Base-by-base conservation (phyloP, 495 filamentous ascomycete genomes). In the Penicillium turbatum region DNA sequence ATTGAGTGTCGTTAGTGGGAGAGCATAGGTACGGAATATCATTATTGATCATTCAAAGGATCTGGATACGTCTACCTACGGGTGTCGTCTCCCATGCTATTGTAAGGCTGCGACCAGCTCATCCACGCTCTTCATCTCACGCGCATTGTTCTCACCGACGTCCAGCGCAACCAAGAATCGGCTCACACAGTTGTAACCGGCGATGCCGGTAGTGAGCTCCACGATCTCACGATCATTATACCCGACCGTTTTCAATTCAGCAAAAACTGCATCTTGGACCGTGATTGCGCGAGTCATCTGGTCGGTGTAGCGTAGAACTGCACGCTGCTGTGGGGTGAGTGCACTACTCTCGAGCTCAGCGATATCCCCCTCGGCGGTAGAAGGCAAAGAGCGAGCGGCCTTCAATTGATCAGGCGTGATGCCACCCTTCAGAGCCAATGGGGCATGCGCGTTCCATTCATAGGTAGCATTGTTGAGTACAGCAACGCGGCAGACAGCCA, bases 141-240 rank as follows among this genome's bases (percentile, higher is more conserved):
- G 61, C 12, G 38, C 67, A 59, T 75, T 75, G 48, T 76, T 75
- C 58, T 75, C 72, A 0, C 73, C 72, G 29, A 92, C 88, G 70
- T 93, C 86, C 57, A 96, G 64, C 11, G 89, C 88, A 11, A 96
- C 89, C 57, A 95, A 65, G 56, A 95, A 88, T 24, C 89, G 79
- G 55, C 87, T 89, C 13, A 95, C 90, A 66, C 88, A 92, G 63
- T 95, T 95, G 65, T 96, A 95, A 26, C 82, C 83, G 19, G 86
- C 89, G 57, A 90, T 83, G 12, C 86, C 88, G 11, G 87, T 84
- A 47, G 86, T 89, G 56, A 92, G 70, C 72, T 89, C 86, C 17
- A 81, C 74, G 19, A 82, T 72, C 70, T 81, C 81, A 24, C 89
- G 82, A 13, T 70, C 72, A 56, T 85, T 86, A 43, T 78, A 58